Evolutionary conservation across 225 moss, liverwort and hornwort genomes (phyloP), one percentile per base, ranked within the genome.

Genomic region (Bryum argenteum): DNA sequence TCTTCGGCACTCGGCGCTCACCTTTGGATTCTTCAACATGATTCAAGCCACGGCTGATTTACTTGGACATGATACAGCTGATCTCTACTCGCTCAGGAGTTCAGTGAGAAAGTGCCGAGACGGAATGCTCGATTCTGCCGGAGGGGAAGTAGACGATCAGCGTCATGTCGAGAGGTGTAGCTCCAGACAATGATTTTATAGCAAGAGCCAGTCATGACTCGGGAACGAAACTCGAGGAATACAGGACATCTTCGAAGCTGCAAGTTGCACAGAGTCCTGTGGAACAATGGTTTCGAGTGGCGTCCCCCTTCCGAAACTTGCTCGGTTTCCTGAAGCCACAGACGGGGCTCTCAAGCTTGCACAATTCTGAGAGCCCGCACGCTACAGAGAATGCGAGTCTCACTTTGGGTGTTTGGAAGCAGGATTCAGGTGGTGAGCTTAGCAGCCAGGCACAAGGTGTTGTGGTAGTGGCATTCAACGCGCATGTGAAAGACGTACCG

Each of bases 401-500:
- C 17, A 65, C 69, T 14, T 54, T 67, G 61, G 54, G 63, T 6
- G 20, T 71, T 39, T 55, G 60, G 21, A 74, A 51, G 54, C 41
- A 24, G 10, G 54, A 54, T 19, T 18, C 17, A 11, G 39, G 15
- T 19, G 65, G 39, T 18, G 48, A 67, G 23, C 66, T 38, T 51
- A 40, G 71, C 23, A 69, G 73, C 54, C 44, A 71, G 53, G 48
- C 48, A 20, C 43, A 66, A 52, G 54, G 74, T 1, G 21, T 75
- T 14, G 79, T 82, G 47, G 41, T 82, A 33, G 74, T 85, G 19
- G 82, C 79, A 8, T 80, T 79, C 51, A 82, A 82, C 51, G 75
- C 77, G 20, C 77, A 69, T 24, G 74, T 75, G 67, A 76, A 55
- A 26, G 74, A 71, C 13, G 3, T 69, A 20, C 65, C 79, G 0